Evolutionary conservation across 169 alveolate species (phyloP).

Genomic region (Babesia gibsoni): DNA sequence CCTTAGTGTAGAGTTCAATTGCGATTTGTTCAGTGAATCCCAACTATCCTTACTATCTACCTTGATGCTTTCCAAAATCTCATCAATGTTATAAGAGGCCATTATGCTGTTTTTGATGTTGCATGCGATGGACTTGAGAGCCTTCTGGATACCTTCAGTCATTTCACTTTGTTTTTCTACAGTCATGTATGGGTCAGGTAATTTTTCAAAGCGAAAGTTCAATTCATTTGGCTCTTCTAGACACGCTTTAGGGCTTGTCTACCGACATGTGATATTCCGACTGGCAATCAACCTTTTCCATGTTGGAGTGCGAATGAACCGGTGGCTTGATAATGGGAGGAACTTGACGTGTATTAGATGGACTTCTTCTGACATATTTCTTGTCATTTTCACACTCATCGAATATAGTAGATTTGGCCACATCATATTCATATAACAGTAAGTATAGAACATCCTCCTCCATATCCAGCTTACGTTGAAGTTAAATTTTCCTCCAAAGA

Average conservation of each 20-base stretch:
- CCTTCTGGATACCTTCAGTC: slow-evolving; percentile 1
- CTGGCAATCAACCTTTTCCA: too few relatives aligned
- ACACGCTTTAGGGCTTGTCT: too few relatives aligned
- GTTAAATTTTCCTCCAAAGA: slow-evolving; percentile 14
- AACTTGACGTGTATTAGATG: too few relatives aligned
- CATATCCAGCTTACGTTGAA: slow-evolving; percentile 46
- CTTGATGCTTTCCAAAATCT: neutral
- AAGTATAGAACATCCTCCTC: slow-evolving; percentile 42
- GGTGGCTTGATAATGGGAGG: too few relatives aligned
- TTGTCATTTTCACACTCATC: slow-evolving; percentile 2
- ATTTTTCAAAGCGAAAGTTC: too few relatives aligned
- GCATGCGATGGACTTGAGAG: neutral
- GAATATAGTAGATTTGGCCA: neutral
- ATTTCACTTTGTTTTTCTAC: too few relatives aligned
- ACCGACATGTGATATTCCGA: too few relatives aligned
- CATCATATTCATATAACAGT: slow-evolving; percentile 28
- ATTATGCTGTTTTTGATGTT: slow-evolving; percentile 12
- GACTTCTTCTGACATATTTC: too few relatives aligned
- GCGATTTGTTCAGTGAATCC: neutral
- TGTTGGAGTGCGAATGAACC: too few relatives aligned
- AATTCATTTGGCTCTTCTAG: too few relatives aligned
- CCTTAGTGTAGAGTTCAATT: slow-evolving; percentile 23
- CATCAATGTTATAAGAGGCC: neutral
- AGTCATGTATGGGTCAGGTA: too few relatives aligned
- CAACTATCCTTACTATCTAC: neutral